Percentiles rank a stretch among this genome's conserved stretches.
Conservation (phyloP, 2,329 filamentous ascomycete species). For the Phyllosticta paracitricarpa region DNA sequence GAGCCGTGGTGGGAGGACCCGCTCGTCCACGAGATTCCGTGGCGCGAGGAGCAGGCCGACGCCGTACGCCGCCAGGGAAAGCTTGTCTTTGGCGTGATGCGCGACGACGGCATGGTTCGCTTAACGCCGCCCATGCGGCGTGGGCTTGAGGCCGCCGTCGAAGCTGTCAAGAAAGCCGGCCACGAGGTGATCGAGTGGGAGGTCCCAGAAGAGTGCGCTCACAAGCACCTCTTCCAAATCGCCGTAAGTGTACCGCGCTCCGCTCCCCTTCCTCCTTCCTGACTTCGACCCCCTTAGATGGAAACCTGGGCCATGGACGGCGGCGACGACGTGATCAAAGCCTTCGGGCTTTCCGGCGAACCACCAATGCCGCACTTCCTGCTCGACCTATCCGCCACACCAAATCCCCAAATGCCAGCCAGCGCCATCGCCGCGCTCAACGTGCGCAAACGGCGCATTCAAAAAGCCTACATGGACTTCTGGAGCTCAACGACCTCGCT, state of each 20-base stretch:
- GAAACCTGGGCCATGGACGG: slow-evolving; percentile 1
- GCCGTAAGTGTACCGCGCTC: neutral
- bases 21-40: slow-evolving; percentile 54
- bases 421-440: slow-evolving; percentile 23
- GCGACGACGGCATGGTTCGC: slow-evolving; percentile 3
- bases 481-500: slow-evolving; percentile 24
- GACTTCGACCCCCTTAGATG: neutral
- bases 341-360: slow-evolving; percentile 21
- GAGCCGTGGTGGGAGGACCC: slow-evolving; percentile 60
- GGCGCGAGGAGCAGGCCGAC: slow-evolving; percentile 36
- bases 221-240: neutral
- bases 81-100: slow-evolving; percentile 20
- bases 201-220: slow-evolving; percentile 1
- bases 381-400: neutral
- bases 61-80: slow-evolving; percentile 46
- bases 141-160: slow-evolving; percentile 21
- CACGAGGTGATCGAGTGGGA: slow-evolving; percentile 18
- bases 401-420: slow-evolving; percentile 11
- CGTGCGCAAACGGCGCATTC: slow-evolving; percentile 16
- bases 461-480: slow-evolving; percentile 28
- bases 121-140: slow-evolving; percentile 13
- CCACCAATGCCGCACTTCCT: slow-evolving; percentile 20
- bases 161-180: slow-evolving; percentile 18
- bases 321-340: neutral
- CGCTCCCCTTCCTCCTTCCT: neutral